Percentiles rank a stretch among this genome's conserved stretches.
Evolutionary conservation across 2,329 filamentous ascomycete species (phyloP).

Genomic region (Hymenotorrendiella dingleyae): DNA sequence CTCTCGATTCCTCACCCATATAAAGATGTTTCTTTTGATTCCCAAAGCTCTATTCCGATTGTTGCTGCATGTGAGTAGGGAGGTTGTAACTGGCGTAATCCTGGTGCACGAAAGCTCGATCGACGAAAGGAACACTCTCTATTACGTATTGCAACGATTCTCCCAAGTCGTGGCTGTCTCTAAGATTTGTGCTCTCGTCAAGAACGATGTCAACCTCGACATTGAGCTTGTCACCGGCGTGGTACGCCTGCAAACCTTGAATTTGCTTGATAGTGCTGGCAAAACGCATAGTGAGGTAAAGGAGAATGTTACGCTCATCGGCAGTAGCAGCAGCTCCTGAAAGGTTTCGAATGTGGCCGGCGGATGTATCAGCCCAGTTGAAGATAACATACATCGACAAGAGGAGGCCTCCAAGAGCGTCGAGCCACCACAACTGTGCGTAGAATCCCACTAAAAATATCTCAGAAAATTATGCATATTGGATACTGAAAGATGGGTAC

Average conservation of each 20-base stretch:
- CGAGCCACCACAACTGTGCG: slow-evolving; percentile 60
- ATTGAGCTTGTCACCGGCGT: slow-evolving; percentile 57
- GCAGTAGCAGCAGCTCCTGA: slow-evolving; percentile 51
- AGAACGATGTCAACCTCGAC: slow-evolving; percentile 57
- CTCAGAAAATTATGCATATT: neutral
- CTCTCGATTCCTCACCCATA: no score
- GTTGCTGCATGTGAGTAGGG: slow-evolving; percentile 33
- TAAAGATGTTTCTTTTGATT: no score
- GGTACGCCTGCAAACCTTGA: slow-evolving; percentile 51
- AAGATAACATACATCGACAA: slow-evolving; percentile 63
- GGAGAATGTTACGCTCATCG: slow-evolving; percentile 47
- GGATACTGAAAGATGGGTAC: neutral
- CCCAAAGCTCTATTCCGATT: slow-evolving; percentile 16
- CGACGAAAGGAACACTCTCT: slow-evolving; percentile 41
- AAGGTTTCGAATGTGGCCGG: slow-evolving; percentile 52
- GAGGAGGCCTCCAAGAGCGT: slow-evolving; percentile 53
- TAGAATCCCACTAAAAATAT: slow-evolving; percentile 44
- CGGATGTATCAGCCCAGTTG: slow-evolving; percentile 59
- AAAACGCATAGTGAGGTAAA: slow-evolving; percentile 54
- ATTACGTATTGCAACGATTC: slow-evolving; percentile 59
- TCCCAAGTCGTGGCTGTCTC: slow-evolving; percentile 51
- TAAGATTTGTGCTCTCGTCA: slow-evolving; percentile 45
- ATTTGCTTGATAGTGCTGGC: slow-evolving; percentile 46
- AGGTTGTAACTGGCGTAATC: slow-evolving; percentile 34
- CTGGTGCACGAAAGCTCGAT: slow-evolving; percentile 36